Evolutionary conservation across 805 yeast genomes (phyloP), one percentile per base, ranked within the genome.

Genomic region (Middelhovenomyces tepae): DNA sequence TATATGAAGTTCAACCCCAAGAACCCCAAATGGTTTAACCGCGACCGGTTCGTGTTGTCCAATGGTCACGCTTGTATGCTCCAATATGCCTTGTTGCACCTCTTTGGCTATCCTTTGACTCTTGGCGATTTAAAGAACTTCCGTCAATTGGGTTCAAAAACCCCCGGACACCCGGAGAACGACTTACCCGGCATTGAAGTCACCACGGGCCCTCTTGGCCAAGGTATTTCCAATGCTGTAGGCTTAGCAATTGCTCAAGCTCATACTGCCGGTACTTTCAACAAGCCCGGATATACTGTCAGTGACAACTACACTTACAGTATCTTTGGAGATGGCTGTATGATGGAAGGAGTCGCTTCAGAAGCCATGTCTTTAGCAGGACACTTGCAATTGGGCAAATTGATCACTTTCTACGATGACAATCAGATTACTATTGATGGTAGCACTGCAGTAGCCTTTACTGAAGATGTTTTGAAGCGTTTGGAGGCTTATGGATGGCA

Each of bases 161-260:
- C 94, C 41, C 97, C 98, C 32, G 98, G 98, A 49, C 98, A 89
- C 67, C 98, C 98, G 37, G 98, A 89, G 69, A 73, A 51, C 32
- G 93, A 82, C 55, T 71, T 81, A 40, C 86, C 91, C 34, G 97
- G 97, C 59, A 75, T 86, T 40, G 98, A 89, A 61, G 94, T 87
- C 53, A 86, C 97, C 60, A 89, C 97, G 42, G 98, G 98, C 62
- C 97, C 98, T 38, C 75, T 89, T 53, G 98, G 98, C 60, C 98
- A 89, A 68, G 98, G 98, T 78, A 73, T 89, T 51, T 71, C 80
- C 51, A 87, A 85, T 60, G 96, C 96, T 36, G 94, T 89, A 51
- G 98, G 98, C 68, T 59, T 89, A 47, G 97, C 98, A 37, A 73
- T 89, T 54, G 98, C 95, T 41, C 94, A 85, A 67, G 75, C 78